phyloP scores from a whole-genome alignment of 1,284 basidiomycete species.

The Sanghuangporus weigelae region DNA sequence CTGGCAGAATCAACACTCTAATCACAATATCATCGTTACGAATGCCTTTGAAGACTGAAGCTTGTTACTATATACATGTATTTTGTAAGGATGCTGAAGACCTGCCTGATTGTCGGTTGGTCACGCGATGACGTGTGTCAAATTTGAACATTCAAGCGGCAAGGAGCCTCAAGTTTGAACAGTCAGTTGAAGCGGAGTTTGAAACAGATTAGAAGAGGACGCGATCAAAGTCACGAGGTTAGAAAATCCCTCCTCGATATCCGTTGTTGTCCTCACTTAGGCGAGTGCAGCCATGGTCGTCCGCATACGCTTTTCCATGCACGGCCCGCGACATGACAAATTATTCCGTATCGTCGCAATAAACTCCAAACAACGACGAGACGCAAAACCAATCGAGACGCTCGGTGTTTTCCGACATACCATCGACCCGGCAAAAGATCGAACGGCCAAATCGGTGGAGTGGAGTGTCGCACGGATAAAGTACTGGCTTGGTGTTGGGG shows the following conservation, averaged over 20 bases:
- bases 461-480: constrained; percentile 90
- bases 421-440: constrained; percentile 33
- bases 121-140: too few species aligned
- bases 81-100: too few species aligned
- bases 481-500: constrained; percentile 87
- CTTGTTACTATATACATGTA: too few species aligned
- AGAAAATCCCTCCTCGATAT: neutral
- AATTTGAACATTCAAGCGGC: too few species aligned
- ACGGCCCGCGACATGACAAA: constrained; percentile 75
- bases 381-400: constrained; percentile 89
- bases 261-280: neutral
- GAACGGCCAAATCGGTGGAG: constrained; percentile 69
- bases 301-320: constrained; percentile 81
- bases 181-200: too few species aligned
- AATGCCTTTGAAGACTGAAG: too few species aligned
- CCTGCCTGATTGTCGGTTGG: too few species aligned
- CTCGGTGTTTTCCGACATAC: constrained; percentile 85
- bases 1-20: too few species aligned
- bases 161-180: too few species aligned
- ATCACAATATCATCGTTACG: too few species aligned
- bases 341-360: constrained; percentile 89
- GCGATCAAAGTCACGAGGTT: neutral
- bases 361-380: constrained; percentile 66
- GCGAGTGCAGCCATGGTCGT: constrained; percentile 59
- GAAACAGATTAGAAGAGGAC: too few species aligned